A percentile compares a stretch with the other conserved stretches of the same genome.
Evolutionary conservation across 768 basidiomycete species (phyloP).

Genomic region (Suillus ampliporus): DNA sequence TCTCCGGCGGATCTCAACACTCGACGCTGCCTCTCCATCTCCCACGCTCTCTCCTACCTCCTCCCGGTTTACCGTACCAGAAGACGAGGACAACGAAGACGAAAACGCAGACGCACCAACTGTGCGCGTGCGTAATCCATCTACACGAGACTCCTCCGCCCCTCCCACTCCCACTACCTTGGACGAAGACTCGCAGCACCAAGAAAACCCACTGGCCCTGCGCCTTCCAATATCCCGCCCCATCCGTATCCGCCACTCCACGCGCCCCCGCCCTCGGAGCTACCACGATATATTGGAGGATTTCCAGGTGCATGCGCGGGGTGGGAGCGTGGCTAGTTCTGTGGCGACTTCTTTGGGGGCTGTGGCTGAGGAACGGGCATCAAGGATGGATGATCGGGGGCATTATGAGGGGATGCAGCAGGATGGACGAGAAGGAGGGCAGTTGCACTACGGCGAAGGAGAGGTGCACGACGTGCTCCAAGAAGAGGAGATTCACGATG

Average conservation of each 20-base stretch:
- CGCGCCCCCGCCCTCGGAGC: conserved; percentile 56
- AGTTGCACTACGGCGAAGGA: not conserved
- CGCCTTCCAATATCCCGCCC: conserved; percentile 19
- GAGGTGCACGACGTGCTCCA: not conserved
- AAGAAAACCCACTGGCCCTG: not conserved
- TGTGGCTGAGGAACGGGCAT: conserved; percentile 7
- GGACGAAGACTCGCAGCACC: not conserved
- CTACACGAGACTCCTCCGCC: not conserved
- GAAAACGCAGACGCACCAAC: not conserved
- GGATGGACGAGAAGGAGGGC: not conserved
- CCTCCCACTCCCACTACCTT: not conserved
- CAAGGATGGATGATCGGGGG: not conserved
- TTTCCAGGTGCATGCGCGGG: conserved; percentile 49
- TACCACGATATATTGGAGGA: conserved; percentile 72
- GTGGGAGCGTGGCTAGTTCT: conserved; percentile 35
- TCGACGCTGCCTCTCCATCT: conserved; percentile 13
- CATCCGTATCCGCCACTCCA: conserved; percentile 38
- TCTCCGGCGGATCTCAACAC: conserved; percentile 26
- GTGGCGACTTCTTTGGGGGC: conserved; percentile 33
- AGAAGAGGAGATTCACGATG: not conserved
- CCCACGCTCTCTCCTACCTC: conserved; percentile 10
- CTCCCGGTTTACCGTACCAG: not conserved
- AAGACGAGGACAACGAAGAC: not conserved
- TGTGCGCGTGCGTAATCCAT: not conserved
- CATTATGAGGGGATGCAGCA: conserved; percentile 20